Conservation (phyloP, 2,329 filamentous ascomycete genomes). For the Acrodontium crateriforme region DNA sequence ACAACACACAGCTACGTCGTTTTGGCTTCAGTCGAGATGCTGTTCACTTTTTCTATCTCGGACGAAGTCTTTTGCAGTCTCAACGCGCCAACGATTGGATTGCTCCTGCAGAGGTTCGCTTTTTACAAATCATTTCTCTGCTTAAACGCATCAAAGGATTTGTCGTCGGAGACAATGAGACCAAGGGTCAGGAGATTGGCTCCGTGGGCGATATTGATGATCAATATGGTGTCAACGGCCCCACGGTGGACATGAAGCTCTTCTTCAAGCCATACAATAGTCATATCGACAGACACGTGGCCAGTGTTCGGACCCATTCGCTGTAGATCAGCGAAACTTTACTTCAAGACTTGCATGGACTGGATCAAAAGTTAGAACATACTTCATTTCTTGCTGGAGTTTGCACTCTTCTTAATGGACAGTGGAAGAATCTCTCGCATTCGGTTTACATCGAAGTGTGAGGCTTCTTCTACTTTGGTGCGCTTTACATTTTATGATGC, state of each 20-base stretch:
- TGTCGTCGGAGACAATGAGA: conserved; percentile 49
- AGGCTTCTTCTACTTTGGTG: too few relatives aligned
- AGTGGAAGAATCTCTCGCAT: too few relatives aligned
- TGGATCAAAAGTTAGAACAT: too few relatives aligned
- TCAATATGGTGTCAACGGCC: conserved; percentile 47
- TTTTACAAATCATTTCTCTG: conserved; percentile 45
- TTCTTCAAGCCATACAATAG: conserved; percentile 48
- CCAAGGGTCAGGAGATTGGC: conserved; percentile 52
- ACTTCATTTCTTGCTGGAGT: too few relatives aligned
- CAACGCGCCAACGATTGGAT: conserved; percentile 34
- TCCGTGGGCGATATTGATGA: conserved; percentile 56
- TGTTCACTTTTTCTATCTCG: conserved; percentile 61
- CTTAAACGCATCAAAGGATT: conserved; percentile 47
- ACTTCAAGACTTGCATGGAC: too few relatives aligned
- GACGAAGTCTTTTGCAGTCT: conserved; percentile 50
- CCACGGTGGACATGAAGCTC: conserved; percentile 57
- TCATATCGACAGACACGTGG: conserved; percentile 20
- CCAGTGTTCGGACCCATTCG: conserved; percentile 17
- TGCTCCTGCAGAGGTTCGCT: conserved; percentile 42
- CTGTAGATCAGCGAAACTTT: too few relatives aligned
- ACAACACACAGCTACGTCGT: conserved; percentile 39
- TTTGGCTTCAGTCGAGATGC: conserved; percentile 59
- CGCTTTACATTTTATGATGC: too few relatives aligned
- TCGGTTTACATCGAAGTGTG: too few relatives aligned
- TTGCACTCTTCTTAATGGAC: too few relatives aligned